Base-by-base conservation (phyloP, 345 rosid genomes). In the Citrus trifoliata region DNA sequence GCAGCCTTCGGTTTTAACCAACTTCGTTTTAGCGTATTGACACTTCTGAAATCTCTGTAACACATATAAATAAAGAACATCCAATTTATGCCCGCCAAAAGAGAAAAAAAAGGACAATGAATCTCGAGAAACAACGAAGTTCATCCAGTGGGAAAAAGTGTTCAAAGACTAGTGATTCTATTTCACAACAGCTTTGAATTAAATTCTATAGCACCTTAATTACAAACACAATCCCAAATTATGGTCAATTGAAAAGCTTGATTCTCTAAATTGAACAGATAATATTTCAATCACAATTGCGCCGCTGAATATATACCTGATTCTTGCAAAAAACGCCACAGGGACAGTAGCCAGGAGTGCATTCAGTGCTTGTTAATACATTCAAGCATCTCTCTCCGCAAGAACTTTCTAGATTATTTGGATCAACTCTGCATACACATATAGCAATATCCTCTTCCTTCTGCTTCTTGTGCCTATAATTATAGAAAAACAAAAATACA, bases 341-440 rank as follows among this genome's bases (percentile, higher is more conserved):
- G 51, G 92, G 92, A 80, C 97, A 96, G 80, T 86, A 93, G 12
- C 91, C 91, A 46, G 95, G 89, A 24, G 98, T 93, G 79, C 99
- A 96, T 81, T 96, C 99, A 0, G 97, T 94, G 81, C 97, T 90
- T 1, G 99, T 96, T 48, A 96, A 81, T 32, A 90, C 88, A 86
- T 96, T 96, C 86, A 88, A 81, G 81, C 99, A 96, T 75, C 92
- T 85, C 78, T 96, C 98, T 3, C 95, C 97, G 78, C 98, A 96
- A 0, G 97, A 88, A 85, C 92, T 93, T 61, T 89, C 95, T 75
- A 88, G 93, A 74, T 89, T 90, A 79, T 86, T 86, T 22, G 82
- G 84, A 88, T 90, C 88, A 79, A 87, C 88, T 85, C 84, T 93
- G 88, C 98, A 93, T 55, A 84, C 95, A 4, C 98, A 96, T 51